Evolutionary conservation across 495 filamentous ascomycete genomes (phyloP).

Genomic region (Pyronema omphalodes): DNA sequence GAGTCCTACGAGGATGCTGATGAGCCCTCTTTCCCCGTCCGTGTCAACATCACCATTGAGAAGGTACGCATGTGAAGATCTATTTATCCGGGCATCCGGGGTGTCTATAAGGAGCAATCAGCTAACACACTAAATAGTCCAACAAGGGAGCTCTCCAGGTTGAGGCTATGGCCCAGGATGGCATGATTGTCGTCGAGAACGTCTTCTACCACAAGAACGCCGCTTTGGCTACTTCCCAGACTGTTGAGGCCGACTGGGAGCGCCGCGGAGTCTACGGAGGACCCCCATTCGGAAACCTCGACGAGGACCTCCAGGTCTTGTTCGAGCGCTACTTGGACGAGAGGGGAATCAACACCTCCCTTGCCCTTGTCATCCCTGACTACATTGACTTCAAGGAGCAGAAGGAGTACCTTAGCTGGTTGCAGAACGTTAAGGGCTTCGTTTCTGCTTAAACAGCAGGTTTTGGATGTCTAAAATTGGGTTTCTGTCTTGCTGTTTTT

Average conservation of each 20-base stretch:
- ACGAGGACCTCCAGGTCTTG: conserved; percentile 83
- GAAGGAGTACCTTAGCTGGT: conserved; percentile 86
- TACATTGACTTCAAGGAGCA: conserved; percentile 99
- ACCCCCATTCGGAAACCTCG: conserved; percentile 80
- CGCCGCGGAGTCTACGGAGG: conserved; percentile 69
- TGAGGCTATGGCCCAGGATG: conserved; percentile 73
- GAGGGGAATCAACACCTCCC: conserved; percentile 69
- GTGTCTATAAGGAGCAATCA: not conserved
- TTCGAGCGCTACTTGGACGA: conserved; percentile 90
- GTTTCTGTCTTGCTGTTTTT: not conserved
- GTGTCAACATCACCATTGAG: conserved; percentile 74
- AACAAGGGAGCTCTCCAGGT: conserved; percentile 60
- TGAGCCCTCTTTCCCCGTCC: conserved; percentile 53
- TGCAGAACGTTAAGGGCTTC: conserved; percentile 67
- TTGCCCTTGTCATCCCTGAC: conserved; percentile 82
- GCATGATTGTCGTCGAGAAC: conserved; percentile 74
- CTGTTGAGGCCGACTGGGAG: conserved; percentile 48
- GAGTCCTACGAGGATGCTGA: conserved; percentile 29
- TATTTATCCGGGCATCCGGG: not conserved
- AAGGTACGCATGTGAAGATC: conserved; percentile 35
- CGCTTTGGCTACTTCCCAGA: conserved; percentile 46
- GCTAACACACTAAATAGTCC: conserved; percentile 3
- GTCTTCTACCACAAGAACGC: conserved; percentile 67
- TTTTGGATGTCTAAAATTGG: not conserved
- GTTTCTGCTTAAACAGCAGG: conserved; percentile 39